Evolutionary conservation across 768 basidiomycete species (phyloP).

Genomic region (Asterophora parasitica): DNA sequence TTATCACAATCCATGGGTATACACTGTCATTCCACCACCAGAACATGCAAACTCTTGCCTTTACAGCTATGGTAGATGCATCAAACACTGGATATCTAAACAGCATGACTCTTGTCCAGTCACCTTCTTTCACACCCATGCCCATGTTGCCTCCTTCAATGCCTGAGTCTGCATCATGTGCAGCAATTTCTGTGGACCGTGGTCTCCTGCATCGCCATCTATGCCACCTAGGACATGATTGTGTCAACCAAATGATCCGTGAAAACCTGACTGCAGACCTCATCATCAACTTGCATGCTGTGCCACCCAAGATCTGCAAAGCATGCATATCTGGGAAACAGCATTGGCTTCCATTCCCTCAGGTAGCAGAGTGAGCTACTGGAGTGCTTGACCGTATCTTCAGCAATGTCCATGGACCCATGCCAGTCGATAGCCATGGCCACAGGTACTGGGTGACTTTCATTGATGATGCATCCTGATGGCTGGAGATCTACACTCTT

Average conservation of each 20-base stretch:
- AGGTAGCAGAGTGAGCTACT: background rate
- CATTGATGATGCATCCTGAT: background rate
- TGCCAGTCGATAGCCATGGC: background rate
- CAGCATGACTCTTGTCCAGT: background rate
- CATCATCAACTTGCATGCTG: background rate
- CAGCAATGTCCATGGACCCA: slow-evolving; percentile 1
- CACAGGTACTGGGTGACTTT: background rate
- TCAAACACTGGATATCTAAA: background rate
- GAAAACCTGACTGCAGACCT: background rate
- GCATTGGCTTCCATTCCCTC: background rate
- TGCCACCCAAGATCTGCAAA: background rate
- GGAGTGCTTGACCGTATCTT: background rate
- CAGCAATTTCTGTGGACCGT: too few relatives aligned
- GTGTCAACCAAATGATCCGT: background rate
- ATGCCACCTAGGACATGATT: background rate
- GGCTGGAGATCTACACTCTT: background rate
- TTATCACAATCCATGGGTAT: background rate
- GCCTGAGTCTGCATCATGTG: too few relatives aligned
- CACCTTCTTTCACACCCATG: too few relatives aligned
- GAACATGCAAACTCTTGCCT: background rate
- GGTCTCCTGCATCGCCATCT: background rate
- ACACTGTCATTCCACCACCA: background rate
- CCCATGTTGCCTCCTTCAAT: too few relatives aligned
- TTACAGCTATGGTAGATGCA: background rate
- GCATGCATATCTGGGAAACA: too few relatives aligned